Evolutionary conservation across 768 basidiomycete genomes (phyloP).

Genomic region (Podaxis carcinomalis): DNA sequence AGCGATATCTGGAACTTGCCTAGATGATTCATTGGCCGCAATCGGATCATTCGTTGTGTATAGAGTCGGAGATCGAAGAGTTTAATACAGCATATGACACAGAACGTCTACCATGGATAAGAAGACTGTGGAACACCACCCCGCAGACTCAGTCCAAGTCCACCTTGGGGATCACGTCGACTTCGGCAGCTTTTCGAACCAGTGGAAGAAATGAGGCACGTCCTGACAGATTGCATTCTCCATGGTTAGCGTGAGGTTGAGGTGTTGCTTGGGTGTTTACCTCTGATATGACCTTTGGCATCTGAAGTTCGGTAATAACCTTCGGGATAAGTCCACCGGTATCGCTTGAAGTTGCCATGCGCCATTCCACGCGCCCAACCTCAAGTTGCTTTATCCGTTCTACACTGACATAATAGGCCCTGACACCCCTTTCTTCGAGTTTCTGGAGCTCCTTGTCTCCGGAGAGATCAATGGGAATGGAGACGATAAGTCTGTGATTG

Average conservation of each 20-base stretch:
- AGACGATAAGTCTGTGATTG: constrained; percentile 42
- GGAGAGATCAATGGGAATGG: constrained; percentile 66
- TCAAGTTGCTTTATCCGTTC: constrained; percentile 62
- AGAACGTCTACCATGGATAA: neutral
- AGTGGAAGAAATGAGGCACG: constrained; percentile 67
- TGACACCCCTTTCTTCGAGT: constrained; percentile 60
- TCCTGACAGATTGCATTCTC: constrained; percentile 38
- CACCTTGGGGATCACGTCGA: neutral
- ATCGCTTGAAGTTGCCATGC: constrained; percentile 74
- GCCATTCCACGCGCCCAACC: constrained; percentile 67
- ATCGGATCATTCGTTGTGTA: neutral
- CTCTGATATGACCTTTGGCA: constrained; percentile 59
- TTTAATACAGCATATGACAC: neutral
- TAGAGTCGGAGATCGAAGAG: neutral
- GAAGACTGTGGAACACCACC: neutral
- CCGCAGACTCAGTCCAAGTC: neutral
- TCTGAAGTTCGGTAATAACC: constrained; percentile 55
- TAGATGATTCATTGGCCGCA: constrained; percentile 20
- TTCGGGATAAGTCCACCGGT: constrained; percentile 67
- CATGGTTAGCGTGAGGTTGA: neutral
- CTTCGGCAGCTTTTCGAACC: constrained; percentile 41
- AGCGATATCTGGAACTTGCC: constrained; percentile 82
- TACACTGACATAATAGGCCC: constrained; percentile 66
- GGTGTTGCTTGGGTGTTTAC: constrained; percentile 29
- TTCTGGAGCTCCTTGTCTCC: constrained; percentile 52